Percentiles rank a stretch among this genome's conserved stretches.
phyloP scores from a whole-genome alignment of 768 basidiomycete genomes.

The Pisolithus orientalis region DNA sequence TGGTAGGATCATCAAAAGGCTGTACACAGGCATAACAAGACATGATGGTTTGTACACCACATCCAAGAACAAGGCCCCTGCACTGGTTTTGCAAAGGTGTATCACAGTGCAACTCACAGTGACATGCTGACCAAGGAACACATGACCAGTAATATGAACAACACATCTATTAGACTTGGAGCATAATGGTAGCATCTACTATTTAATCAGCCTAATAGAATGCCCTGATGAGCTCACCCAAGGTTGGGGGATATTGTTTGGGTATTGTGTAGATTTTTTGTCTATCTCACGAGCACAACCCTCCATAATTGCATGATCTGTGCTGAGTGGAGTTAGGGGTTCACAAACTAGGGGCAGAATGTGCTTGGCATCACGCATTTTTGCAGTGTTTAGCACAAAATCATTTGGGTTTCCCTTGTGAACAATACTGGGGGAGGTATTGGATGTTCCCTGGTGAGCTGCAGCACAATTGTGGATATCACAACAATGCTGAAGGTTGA shows the following conservation, averaged over 20 bases:
- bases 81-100: background rate
- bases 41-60: background rate
- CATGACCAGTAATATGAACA: background rate
- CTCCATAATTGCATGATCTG: background rate
- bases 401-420: background rate
- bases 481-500: constrained; percentile 19
- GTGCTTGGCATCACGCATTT: background rate
- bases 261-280: background rate
- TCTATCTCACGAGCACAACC: background rate
- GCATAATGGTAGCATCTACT: background rate
- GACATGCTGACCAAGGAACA: background rate
- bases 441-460: background rate
- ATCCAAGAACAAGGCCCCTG: too few relatives aligned
- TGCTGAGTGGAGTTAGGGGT: background rate
- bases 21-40: background rate
- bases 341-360: background rate
- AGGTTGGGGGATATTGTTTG: background rate
- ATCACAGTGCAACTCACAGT: background rate
- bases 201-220: background rate
- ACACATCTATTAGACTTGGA: background rate
- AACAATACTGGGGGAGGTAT: background rate
- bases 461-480: constrained; percentile 6
- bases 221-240: background rate
- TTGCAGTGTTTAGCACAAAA: background rate
- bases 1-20: background rate